Base-by-base conservation (phyloP, 2,329 filamentous ascomycete genomes). In the Fusarium sp. region DNA sequence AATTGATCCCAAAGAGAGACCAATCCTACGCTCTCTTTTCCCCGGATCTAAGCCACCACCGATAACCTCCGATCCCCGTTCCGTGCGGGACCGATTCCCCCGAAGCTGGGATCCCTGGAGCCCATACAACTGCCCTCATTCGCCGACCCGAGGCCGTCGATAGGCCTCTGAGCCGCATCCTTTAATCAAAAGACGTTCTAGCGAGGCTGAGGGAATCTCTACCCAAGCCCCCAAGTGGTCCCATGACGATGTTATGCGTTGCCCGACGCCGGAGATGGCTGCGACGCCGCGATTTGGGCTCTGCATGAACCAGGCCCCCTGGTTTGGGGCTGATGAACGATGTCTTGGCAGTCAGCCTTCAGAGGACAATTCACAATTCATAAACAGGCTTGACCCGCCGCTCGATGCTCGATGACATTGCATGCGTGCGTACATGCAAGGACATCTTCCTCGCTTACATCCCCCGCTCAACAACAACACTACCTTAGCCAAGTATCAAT, bases 1-100 rank as follows among this genome's bases (percentile, higher is more conserved):
- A 60, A 45, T 45, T 48, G 26, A 14, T 59, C n/a, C 38, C 14
- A 40, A 39, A 26, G 26, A 28, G 22, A 43, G 46, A 20, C 61
- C 46, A 46, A 62, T 54, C 42, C 31, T 17, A 10, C 18, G 20
- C 26, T 48, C 13, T 55, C 31, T 28, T 18, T 48, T 43, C 40
- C 58, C 53, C 59, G 55, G 71, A 72, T 61, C 71, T 63, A 64
- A 74, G 72, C 72, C 72, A 74, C 72, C 69, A 33, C 58, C 66
- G 63, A 46, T 58, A 22, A 42, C 42, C 43, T 39, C 57, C 48
- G 44, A 60, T 55, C 43, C 66, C 54, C 52, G 68, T 56, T 51
- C 72, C 58, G 69, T 50, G 46, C 28, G 63, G 65, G 52, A 49
- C 67, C 61, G 34, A 55, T 18, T 26, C 24, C 22, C 34, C 40